Evolutionary conservation across 176 grass and related monocot species (phyloP), one percentile per base, ranked within the genome.

Genomic region (Carex parvula): DNA sequence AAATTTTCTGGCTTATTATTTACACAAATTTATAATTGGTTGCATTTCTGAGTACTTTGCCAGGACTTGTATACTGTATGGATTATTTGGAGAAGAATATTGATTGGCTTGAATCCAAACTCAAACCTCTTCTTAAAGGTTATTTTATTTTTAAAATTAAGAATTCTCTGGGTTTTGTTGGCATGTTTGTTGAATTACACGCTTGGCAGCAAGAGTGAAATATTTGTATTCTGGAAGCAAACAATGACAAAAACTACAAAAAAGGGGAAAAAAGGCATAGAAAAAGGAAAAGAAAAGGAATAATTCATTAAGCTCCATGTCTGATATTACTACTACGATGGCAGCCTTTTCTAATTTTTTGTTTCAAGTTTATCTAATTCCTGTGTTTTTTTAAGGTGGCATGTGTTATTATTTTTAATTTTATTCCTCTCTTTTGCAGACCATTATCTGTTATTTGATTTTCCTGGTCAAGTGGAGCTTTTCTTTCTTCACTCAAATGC

Each of bases 51-150:
- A 33, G 21, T 57, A 10, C 66, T 13, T 65, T 90, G 33, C 16
- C 79, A 98, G 96, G 91, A 66, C 93, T 98, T 81, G 80, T 95
- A 70, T 95, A 98, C 88, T 98, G 96, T 83, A 95, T 98, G 96
- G 96, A 98, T 83, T 98, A 92, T 86, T 79, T 98, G 93, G 93
- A 98, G 81, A 95, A 92, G 87, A 98, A 98, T 75, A 93, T 93
- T 54, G 96, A 98, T 33, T 95, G 96, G 96, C 89, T 95, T 60
- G 90, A 90, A 62, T 86, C 89, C 58, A 95, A 93, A 77, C 57
- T 98, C 86, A 93, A 95, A 79, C 96, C 95, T 83, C 84, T 98
- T 78, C 81, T 98, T 86, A 88, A 98, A 85, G 95, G 95, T 91
- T 60, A 59, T 59, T 57, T 7, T 94, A 89, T 87, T 94, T 89